phyloP scores from a whole-genome alignment of 2,329 filamentous ascomycete species.

The Aspergillus tanneri region DNA sequence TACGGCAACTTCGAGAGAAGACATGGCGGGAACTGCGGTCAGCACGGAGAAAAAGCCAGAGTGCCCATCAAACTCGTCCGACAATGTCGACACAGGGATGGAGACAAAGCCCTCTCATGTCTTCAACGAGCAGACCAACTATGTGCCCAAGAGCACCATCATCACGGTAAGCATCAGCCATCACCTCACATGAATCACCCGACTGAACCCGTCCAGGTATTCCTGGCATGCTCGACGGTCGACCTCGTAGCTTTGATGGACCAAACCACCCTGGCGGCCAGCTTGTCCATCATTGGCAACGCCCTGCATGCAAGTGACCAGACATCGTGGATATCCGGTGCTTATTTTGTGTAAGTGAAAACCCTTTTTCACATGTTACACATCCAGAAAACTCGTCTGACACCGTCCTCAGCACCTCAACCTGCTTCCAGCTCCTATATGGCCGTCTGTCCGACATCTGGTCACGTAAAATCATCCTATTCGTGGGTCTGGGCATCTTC shows the following conservation, averaged over 20 bases:
- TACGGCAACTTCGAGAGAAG: neutral
- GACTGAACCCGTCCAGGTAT: slow-evolving; percentile 47
- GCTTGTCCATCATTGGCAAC: slow-evolving; percentile 56
- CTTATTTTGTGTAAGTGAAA: slow-evolving; percentile 63
- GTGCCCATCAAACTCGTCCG: slow-evolving; percentile 6
- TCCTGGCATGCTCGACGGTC: slow-evolving; percentile 56
- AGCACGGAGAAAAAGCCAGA: slow-evolving; percentile 4
- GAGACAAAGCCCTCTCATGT: slow-evolving; percentile 14
- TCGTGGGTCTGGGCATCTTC: slow-evolving; percentile 55
- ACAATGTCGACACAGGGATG: neutral
- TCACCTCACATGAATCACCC: neutral
- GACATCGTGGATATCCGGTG: slow-evolving; percentile 56
- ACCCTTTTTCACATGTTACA: slow-evolving; percentile 60
- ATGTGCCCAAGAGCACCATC: slow-evolving; percentile 53
- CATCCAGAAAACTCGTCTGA: slow-evolving; percentile 68
- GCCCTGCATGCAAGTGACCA: slow-evolving; percentile 51
- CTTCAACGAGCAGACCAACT: slow-evolving; percentile 59
- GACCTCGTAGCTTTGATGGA: slow-evolving; percentile 59
- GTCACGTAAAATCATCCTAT: slow-evolving; percentile 58
- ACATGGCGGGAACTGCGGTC: slow-evolving; percentile 2
- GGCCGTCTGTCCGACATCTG: slow-evolving; percentile 62
- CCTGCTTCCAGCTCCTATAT: slow-evolving; percentile 64
- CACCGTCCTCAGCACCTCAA: slow-evolving; percentile 60
- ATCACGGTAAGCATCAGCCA: slow-evolving; percentile 46
- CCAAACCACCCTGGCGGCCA: slow-evolving; percentile 57